Base-by-base conservation (phyloP, 2,329 filamentous ascomycete species). In the Phialocephala subalpina region DNA sequence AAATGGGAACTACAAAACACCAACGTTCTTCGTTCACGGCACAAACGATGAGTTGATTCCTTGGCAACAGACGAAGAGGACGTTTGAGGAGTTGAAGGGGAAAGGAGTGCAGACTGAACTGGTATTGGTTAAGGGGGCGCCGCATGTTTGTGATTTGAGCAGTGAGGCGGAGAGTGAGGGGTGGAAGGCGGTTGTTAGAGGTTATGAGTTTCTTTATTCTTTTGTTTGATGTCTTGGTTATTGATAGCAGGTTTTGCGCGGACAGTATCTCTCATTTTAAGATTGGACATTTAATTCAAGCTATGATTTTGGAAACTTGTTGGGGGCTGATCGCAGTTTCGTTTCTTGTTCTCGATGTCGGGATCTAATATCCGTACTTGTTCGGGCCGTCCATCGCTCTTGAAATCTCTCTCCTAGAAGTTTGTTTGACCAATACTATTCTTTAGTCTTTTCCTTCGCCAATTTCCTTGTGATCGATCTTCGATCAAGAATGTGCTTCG, bases 21-120 rank as follows among this genome's bases (percentile, higher is more conserved):
- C 78, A 7, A 80, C 77, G 2, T 79, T 77, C 63, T 25, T 81
- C 0, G 66, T 79, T 0, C 77, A 78, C 63, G 68, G 70, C 0
- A 68, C 58, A 0, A 58, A 65, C 0, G 79, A 80, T 56, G 77
- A 80, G 53, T 53, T 78, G 49, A 74, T 79, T 55, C 77, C 77
- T 1, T 78, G 73, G 70, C 65, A 74, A 59, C 73, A 77, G 62
- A 69, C 71, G 1, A 64, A 72, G 36, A 42, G 70, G 11, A 77
- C 71, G 9, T 58, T 45, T 22, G 58, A 73, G 9, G 73, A 66
- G 1, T 22, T 77, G 36, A 27, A 40, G 68, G 71, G 70, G 64
- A 40, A 67, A 4, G 72, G 69, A 2, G 61, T 73, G n/a, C 4
- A 42, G 3, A n/a, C 60, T 14, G 61, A 20, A 2, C 20, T 66